phyloP scores from a whole-genome alignment of 495 filamentous ascomycete genomes.

The Tuber umbilicatum region DNA sequence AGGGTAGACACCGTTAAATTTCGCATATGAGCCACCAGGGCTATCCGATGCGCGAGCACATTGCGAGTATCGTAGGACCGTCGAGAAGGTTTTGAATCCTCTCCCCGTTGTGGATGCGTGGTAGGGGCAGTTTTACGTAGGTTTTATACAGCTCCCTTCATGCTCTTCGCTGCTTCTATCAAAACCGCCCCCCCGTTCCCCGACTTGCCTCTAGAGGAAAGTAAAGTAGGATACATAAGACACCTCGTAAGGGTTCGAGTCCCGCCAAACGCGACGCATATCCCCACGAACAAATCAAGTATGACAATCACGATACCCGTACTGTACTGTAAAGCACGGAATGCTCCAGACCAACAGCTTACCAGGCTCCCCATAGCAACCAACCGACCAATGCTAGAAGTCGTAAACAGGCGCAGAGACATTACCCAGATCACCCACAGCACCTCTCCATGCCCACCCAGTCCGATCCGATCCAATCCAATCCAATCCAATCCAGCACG shows the following conservation, averaged over 20 bases:
- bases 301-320: no score
- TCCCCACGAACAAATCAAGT: background rate
- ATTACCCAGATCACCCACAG: background rate
- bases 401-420: no score
- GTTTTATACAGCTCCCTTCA: background rate
- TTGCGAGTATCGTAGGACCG: background rate
- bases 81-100: background rate
- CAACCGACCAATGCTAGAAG: background rate
- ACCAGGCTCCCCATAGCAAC: background rate
- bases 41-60: background rate
- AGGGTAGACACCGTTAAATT: background rate
- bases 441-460: background rate
- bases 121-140: background rate
- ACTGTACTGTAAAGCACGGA: background rate
- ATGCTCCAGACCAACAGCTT: background rate
- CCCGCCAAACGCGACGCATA: background rate
- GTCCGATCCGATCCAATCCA: no score
- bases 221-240: background rate
- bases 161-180: no score
- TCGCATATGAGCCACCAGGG: background rate
- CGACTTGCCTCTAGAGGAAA: background rate
- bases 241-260: background rate
- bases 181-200: no score
- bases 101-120: background rate
- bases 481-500: background rate